Percentiles rank a stretch among this genome's conserved stretches.
phyloP scores from a whole-genome alignment of 2,329 filamentous ascomycete species.

The Chaetomiaceae sp. region DNA sequence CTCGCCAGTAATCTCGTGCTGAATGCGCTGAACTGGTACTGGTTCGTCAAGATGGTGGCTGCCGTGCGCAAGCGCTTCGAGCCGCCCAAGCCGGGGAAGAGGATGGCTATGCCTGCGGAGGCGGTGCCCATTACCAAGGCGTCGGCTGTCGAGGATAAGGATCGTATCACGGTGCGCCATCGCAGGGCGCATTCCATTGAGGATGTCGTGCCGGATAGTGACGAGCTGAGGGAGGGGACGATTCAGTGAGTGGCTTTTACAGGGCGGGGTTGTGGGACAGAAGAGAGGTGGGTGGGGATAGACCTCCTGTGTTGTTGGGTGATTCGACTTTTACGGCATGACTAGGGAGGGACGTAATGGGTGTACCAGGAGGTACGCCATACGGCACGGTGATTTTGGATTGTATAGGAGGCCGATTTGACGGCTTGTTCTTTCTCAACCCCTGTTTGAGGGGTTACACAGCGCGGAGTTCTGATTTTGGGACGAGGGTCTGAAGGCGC shows the following conservation, averaged over 20 bases:
- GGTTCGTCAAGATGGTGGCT: conserved; percentile 83
- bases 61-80: conserved; percentile 74
- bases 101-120: conserved; percentile 16
- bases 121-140: conserved; percentile 1
- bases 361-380: too few species aligned
- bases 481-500: too few species aligned
- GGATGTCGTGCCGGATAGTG: conserved; percentile 27
- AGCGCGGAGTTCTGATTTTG: too few species aligned
- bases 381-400: too few species aligned
- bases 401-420: too few species aligned
- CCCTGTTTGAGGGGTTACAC: too few species aligned
- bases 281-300: too few species aligned
- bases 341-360: too few species aligned
- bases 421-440: too few species aligned
- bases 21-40: conserved; percentile 75
- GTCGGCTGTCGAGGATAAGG: conserved; percentile 12
- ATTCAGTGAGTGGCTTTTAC: conserved; percentile 21
- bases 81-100: conserved; percentile 37
- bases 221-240: conserved; percentile 27
- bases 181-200: conserved; percentile 23
- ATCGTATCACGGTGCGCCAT: background rate
- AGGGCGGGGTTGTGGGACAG: background rate
- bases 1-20: conserved; percentile 66
- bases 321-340: too few species aligned
- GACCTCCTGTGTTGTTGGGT: background rate